Evolutionary conservation across 2,329 filamentous ascomycete species (phyloP), one percentile per base, ranked within the genome.

Genomic region (Colletotrichum cereale): DNA sequence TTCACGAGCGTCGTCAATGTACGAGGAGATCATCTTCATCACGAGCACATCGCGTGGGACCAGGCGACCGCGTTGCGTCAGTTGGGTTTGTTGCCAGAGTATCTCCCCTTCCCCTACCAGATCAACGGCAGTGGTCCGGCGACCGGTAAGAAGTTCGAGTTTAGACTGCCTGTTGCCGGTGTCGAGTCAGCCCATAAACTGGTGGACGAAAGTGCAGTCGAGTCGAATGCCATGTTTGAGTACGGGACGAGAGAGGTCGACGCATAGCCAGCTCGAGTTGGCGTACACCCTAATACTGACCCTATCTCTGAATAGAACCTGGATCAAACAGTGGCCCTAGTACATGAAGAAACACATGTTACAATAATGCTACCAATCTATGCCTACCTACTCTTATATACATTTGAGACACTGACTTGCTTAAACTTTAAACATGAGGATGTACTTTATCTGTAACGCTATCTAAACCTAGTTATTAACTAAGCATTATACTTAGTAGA

Each of bases 21-120:
- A 61, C 84, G 90, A 0, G 91, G 90, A 0, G 90, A 91, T 64
- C 84, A 88, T 2, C 78, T 93, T 0, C 90, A 88, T 70, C 89
- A 92, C 67, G 91, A 93, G 75, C 90, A 92, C 73, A 90, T 93
- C 16, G 84, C 86, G 12, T 93, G 91, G 91, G 91, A 93, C 67
- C 90, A 92, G 76, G 89, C 85, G 0, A 91, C 88, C 0, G 88
- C 88, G 11, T 79, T 93, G n/a, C 80, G 86, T 5, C 90, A 91
- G 75, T 76, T 90, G 2, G 89, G 87, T 0, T 74, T 90, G 55
- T 75, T 92, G 66, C 80, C 80, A 1, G 79, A 92, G 67, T 93
- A 89, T 73, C 83, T 93, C 0, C 86, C 88, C 0, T 93, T 90
- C 71, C 90, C 90, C 0, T 72, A 72, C 42, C 66, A 61, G 24